Evolutionary conservation across 345 rosid species (phyloP).

Genomic region (Lepidium didymum): DNA sequence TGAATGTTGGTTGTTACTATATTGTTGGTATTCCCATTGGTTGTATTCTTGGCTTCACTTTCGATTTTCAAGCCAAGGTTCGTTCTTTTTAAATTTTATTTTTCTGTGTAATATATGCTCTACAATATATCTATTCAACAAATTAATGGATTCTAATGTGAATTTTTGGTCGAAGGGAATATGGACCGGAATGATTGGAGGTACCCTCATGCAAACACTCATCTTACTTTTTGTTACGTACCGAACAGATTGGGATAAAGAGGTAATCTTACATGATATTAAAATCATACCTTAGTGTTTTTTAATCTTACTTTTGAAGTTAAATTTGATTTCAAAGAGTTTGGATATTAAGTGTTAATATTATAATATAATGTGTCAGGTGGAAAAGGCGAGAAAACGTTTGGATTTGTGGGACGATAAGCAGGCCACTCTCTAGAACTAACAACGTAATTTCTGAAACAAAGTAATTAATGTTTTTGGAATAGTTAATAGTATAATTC

Average conservation of each 20-base stretch:
- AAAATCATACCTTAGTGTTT: background rate
- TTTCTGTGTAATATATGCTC: background rate
- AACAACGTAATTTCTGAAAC: background rate
- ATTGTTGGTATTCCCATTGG: conserved; percentile 50
- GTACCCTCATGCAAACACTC: conserved; percentile 46
- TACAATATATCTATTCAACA: background rate
- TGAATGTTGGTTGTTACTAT: conserved; percentile 59
- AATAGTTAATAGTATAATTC: too few relatives aligned
- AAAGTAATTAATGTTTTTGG: too few relatives aligned
- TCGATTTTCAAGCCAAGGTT: conserved; percentile 49
- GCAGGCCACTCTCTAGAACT: conserved; percentile 14
- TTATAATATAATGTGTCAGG: conserved; percentile 30
- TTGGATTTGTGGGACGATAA: conserved; percentile 64
- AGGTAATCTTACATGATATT: conserved; percentile 19
- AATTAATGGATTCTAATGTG: too few relatives aligned
- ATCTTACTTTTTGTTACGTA: conserved; percentile 42
- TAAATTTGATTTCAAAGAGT: background rate
- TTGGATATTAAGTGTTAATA: background rate
- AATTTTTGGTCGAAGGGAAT: conserved; percentile 36
- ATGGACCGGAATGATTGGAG: conserved; percentile 66
- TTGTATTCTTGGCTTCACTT: conserved; percentile 51
- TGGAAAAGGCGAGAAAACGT: conserved; percentile 44
- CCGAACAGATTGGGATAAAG: conserved; percentile 51
- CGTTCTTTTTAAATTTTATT: background rate
- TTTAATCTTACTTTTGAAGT: background rate